phyloP scores from a whole-genome alignment of 805 yeast species.

The Candida jianshihensis region DNA sequence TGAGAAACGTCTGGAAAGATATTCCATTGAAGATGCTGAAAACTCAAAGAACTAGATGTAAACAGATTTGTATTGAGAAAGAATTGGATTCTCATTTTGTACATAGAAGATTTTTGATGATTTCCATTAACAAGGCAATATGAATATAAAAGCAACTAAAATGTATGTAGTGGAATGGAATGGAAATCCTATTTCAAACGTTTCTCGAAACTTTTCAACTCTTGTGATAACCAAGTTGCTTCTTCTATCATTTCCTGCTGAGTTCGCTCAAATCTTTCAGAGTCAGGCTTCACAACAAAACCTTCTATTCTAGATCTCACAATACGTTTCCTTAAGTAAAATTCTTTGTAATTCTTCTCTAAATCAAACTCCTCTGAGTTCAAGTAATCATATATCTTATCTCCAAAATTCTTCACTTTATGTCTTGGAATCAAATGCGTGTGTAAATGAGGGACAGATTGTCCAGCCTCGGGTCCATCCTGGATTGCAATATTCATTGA shows the following conservation, averaged over 20 bases:
- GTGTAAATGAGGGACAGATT: conserved; percentile 91
- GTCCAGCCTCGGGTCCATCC: conserved; percentile 96
- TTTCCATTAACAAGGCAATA: too few species aligned
- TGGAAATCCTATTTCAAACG: too few species aligned
- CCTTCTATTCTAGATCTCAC: conserved; percentile 18
- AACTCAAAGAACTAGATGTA: conserved; percentile 1
- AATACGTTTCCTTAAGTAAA: conserved; percentile 24
- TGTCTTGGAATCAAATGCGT: conserved; percentile 89
- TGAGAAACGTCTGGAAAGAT: conserved; percentile 26
- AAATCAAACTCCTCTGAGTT: conserved; percentile 45
- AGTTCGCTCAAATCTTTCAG: conserved; percentile 49
- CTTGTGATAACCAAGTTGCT: conserved; percentile 46
- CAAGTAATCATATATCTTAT: conserved; percentile 62
- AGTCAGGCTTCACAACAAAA: conserved; percentile 36
- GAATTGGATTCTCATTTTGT: too few species aligned
- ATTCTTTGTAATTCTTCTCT: conserved; percentile 24
- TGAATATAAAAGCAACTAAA: neutral
- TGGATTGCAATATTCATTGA: conserved; percentile 87
- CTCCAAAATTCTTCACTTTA: conserved; percentile 51
- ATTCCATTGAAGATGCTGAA: conserved; percentile 20
- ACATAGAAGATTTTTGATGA: too few species aligned
- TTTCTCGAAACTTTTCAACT: too few species aligned
- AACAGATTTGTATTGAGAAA: too few species aligned
- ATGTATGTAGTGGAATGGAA: too few species aligned
- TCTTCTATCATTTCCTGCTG: conserved; percentile 65